Evolutionary conservation across 306 rosid species (phyloP), one percentile per base, ranked within the genome.

Genomic region (Vachellia pachyceras): DNA sequence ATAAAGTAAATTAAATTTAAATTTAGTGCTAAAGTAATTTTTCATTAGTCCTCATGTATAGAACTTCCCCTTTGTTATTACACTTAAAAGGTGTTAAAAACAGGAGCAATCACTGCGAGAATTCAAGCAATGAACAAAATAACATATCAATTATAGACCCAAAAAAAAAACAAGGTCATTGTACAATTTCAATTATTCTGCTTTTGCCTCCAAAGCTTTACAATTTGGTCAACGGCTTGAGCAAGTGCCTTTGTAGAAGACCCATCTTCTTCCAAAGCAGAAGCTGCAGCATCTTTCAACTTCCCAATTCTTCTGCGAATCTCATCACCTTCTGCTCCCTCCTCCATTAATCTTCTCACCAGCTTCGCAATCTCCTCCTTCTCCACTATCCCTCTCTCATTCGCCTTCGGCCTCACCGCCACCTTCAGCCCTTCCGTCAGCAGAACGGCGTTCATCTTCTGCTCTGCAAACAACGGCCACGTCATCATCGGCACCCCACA

Each of bases 391-490:
- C 72, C 72, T 44, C 29, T 18, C 13, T 46, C 61, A 7, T 76
- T 63, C 3, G 37, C 23, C 11, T 61, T 76, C 0, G 80, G 72
- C 72, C 80, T 63, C 1, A 76, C 37, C 0, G 45, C 80, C 22
- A 76, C 80, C 46, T 45, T 17, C 3, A 76, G 63, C 13, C 80
- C 58, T 11, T 82, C 81, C 0, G 72, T 45, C 35, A 82, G n/a
- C 77, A 75, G 76, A 45, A 69, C 72, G 3, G 81, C 81, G 46
- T 82, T 82, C 66, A 82, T 45, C n/a, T 14, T 69, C 33, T 82
- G 84, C 65, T 82, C 85, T 2, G 85, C 85, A 69, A 82, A 77
- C 12, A 82, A 58, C 1, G 85, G 85, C 81, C 77, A 82, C 39
- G 66, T 39, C 10, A 82, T 76, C 85, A 76, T 76, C 7, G 85